A percentile compares a stretch with the other conserved stretches of the same genome.
Conservation (phyloP, 768 basidiomycete genomes). For the Hypholoma fasciculare region DNA sequence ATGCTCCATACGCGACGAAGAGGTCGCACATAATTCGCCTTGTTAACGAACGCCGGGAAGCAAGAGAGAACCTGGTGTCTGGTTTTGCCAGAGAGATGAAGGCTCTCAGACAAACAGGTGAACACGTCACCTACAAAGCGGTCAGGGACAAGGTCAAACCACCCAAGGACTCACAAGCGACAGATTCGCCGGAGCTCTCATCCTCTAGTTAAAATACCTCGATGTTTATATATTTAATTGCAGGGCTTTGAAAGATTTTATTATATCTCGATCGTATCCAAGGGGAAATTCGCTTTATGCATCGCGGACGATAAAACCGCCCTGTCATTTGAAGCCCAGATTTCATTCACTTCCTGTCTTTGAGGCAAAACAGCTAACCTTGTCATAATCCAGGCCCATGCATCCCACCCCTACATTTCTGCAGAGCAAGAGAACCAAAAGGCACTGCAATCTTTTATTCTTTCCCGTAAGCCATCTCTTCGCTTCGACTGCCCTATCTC, state of each 20-base stretch:
- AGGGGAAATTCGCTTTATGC: not conserved
- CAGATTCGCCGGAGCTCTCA: too few relatives aligned
- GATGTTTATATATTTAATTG: not conserved
- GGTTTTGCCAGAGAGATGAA: constrained; percentile 34
- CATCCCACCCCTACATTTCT: not conserved
- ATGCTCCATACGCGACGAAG: constrained; percentile 41
- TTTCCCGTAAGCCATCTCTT: too few relatives aligned
- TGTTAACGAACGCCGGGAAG: constrained; percentile 40
- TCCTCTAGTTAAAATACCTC: not conserved
- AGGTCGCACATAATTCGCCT: constrained; percentile 45
- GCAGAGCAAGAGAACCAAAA: not conserved
- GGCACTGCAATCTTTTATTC: too few relatives aligned
- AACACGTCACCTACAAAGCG: constrained; percentile 20
- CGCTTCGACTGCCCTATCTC: too few relatives aligned
- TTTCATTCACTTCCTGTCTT: not conserved
- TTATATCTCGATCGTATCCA: not conserved
- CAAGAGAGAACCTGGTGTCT: constrained; percentile 39
- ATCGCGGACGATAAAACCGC: too few relatives aligned
- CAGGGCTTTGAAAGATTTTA: not conserved
- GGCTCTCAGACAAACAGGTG: constrained; percentile 32
- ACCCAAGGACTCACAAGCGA: not conserved
- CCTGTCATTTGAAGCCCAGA: not conserved
- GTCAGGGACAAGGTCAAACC: constrained; percentile 11
- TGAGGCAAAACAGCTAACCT: too few relatives aligned
- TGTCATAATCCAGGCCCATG: not conserved